Conservation (phyloP, 768 basidiomycete species). For the Calocybe cyanea region DNA sequence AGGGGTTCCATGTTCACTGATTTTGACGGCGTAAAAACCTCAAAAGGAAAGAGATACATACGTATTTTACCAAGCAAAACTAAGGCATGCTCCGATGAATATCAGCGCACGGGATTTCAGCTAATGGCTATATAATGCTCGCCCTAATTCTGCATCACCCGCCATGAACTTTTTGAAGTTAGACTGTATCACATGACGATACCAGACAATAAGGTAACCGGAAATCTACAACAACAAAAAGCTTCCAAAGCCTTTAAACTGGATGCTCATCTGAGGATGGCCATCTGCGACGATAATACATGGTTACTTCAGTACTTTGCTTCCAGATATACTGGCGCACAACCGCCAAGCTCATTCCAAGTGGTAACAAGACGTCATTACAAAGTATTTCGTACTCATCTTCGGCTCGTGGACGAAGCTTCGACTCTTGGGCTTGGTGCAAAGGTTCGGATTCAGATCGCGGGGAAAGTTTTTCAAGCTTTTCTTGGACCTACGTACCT, state of each 20-base stretch:
- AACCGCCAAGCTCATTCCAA: constrained; percentile 86
- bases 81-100: too few species aligned
- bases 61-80: too few species aligned
- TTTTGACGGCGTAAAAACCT: too few species aligned
- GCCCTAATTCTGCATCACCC: too few species aligned
- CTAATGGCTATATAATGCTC: too few species aligned
- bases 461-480: constrained; percentile 50
- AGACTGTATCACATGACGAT: too few species aligned
- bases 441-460: constrained; percentile 8
- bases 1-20: too few species aligned
- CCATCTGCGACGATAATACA: constrained; percentile 66
- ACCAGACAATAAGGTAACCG: too few species aligned
- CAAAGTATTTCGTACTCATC: constrained; percentile 86
- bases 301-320: constrained; percentile 63
- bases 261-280: background rate
- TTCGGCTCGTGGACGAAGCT: constrained; percentile 40
- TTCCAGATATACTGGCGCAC: constrained; percentile 90
- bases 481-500: constrained; percentile 70
- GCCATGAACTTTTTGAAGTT: too few species aligned
- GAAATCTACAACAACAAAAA: constrained; percentile 3
- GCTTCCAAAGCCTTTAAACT: background rate
- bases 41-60: too few species aligned
- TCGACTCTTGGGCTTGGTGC: constrained; percentile 15
- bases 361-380: constrained; percentile 77
- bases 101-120: too few species aligned